phyloP scores from a whole-genome alignment of 305 asterid species.

The Stenogyne calaminthoides region DNA sequence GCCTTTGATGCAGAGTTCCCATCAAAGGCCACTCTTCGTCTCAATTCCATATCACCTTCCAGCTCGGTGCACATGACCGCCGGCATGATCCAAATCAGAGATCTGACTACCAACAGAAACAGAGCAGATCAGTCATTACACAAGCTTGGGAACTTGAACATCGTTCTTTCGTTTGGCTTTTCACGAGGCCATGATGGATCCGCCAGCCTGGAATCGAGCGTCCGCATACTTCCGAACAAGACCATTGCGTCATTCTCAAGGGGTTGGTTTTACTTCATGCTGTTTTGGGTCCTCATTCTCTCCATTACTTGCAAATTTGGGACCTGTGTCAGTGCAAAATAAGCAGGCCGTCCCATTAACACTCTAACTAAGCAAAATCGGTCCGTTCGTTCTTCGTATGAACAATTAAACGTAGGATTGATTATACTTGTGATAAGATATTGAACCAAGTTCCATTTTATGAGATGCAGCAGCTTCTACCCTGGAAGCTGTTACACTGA shows the following conservation, averaged over 20 bases:
- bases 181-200: conserved; percentile 51
- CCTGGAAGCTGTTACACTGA: conserved; percentile 19
- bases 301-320: conserved; percentile 71
- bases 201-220: conserved; percentile 49
- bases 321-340: conserved; percentile 52
- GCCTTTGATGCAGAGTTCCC: conserved; percentile 88
- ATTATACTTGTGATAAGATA: conserved; percentile 3
- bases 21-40: conserved; percentile 51
- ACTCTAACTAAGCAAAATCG: conserved; percentile 7
- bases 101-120: conserved; percentile 36
- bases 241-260: conserved; percentile 33
- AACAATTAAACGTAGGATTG: not conserved
- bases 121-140: conserved; percentile 38
- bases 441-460: conserved; percentile 18
- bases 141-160: conserved; percentile 55
- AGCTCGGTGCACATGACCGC: conserved; percentile 66
- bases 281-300: conserved; percentile 63
- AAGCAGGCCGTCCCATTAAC: conserved; percentile 1
- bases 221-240: conserved; percentile 56
- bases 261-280: conserved; percentile 59
- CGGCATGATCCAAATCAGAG: conserved; percentile 73
- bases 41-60: conserved; percentile 56
- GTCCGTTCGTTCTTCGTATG: conserved; percentile 1
- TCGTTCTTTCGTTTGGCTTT: conserved; percentile 68
- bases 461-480: conserved; percentile 19